phyloP scores from a whole-genome alignment of 1,284 basidiomycete genomes.

The Sporisorium graminicola region DNA sequence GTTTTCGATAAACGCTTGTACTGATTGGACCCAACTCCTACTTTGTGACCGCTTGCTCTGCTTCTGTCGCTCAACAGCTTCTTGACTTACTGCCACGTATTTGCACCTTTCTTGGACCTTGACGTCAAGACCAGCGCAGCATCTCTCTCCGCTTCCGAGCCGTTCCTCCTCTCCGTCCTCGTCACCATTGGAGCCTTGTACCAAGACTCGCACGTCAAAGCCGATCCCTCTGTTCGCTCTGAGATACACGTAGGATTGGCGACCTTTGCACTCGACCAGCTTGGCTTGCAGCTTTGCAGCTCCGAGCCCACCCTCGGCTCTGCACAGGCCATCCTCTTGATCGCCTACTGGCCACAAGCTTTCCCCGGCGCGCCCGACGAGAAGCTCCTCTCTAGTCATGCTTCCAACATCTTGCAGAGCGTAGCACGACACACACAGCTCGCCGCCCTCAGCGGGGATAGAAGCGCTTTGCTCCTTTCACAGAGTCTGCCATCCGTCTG shows the following conservation, averaged over 20 bases:
- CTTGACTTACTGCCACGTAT: conserved; percentile 43
- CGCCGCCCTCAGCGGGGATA: conserved; percentile 12
- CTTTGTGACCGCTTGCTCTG: neutral
- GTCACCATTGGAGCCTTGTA: conserved; percentile 36
- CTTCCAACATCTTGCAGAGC: conserved; percentile 26
- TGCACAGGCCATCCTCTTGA: conserved; percentile 42
- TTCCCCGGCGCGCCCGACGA: conserved; percentile 45
- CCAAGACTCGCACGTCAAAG: conserved; percentile 28
- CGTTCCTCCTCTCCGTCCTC: conserved; percentile 40
- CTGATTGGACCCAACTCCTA: neutral
- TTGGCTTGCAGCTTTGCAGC: conserved; percentile 24
- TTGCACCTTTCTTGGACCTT: conserved; percentile 43
- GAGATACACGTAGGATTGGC: conserved; percentile 30
- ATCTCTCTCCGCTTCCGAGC: conserved; percentile 20
- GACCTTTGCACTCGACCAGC: conserved; percentile 22
- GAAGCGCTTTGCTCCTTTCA: conserved; percentile 13
- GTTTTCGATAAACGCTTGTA: neutral
- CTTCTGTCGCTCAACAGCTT: conserved; percentile 13
- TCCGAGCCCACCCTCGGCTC: conserved; percentile 28
- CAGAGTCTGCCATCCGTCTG: conserved; percentile 29
- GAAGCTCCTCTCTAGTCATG: conserved; percentile 26
- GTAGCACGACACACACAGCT: conserved; percentile 14
- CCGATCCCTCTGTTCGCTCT: conserved; percentile 9
- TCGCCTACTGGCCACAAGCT: conserved; percentile 47
- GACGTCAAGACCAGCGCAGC: conserved; percentile 20